These are phyloP conservation scores for Diatrype stigma DNA, from an alignment of 2,329 filamentous ascomycete genomes.

Conservation along the genomic window DNA sequence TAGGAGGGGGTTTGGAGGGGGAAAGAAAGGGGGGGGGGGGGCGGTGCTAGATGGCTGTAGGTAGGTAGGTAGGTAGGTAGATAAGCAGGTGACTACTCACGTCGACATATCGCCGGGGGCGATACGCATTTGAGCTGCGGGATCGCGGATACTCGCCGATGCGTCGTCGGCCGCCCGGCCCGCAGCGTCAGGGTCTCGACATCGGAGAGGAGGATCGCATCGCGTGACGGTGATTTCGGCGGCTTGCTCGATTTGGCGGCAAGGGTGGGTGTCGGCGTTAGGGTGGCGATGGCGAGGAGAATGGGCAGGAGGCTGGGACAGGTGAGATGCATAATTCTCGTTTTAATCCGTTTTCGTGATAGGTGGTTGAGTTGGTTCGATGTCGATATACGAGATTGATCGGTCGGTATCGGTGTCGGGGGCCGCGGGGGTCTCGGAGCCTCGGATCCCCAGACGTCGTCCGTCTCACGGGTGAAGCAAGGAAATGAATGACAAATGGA, in stretches of 20 bases:
- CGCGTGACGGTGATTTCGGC: slow-evolving; percentile 41
- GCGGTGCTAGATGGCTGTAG: too few species aligned
- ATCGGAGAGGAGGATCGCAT: slow-evolving; percentile 54
- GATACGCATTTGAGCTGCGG: slow-evolving; percentile 78
- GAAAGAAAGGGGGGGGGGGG: too few species aligned
- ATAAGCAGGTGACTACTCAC: too few species aligned
- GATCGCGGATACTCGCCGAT: slow-evolving; percentile 70
- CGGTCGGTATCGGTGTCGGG: not conserved
- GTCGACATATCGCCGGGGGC: slow-evolving; percentile 52
- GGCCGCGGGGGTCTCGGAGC: too few species aligned
- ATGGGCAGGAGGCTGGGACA: slow-evolving; percentile 10
- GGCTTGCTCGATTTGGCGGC: slow-evolving; percentile 19
- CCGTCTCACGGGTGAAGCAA: too few species aligned
- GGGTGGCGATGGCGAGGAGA: slow-evolving; percentile 17
- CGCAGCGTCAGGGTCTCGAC: slow-evolving; percentile 78
- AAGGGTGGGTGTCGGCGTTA: slow-evolving; percentile 13
- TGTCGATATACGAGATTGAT: not conserved
- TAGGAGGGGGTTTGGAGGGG: too few species aligned
- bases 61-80: too few species aligned
- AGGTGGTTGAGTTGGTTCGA: not conserved
- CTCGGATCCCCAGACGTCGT: too few species aligned
- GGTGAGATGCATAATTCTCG: slow-evolving; percentile 11
- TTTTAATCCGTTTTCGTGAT: slow-evolving; percentile 5
- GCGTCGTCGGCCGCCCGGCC: slow-evolving; percentile 59
- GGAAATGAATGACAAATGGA: too few species aligned